Evolutionary conservation across 2,329 filamentous ascomycete genomes (phyloP).

Genomic region (Madurella fahalii): DNA sequence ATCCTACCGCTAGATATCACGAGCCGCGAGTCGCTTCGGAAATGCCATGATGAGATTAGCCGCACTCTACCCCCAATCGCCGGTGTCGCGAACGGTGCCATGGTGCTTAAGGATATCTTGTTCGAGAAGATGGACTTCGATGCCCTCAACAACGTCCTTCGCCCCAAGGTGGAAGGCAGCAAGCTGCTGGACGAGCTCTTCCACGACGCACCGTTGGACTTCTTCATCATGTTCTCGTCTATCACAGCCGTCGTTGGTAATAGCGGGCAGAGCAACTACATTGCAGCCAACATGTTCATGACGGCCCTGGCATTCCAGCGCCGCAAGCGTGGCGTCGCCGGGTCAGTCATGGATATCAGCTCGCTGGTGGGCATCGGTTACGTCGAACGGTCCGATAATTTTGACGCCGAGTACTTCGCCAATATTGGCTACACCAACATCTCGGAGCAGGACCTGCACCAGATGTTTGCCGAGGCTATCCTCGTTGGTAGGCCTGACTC

Average conservation of each 20-base stretch:
- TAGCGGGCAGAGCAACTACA: constrained; percentile 14
- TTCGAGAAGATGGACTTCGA: constrained; percentile 26
- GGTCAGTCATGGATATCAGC: constrained; percentile 15
- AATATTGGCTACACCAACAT: constrained; percentile 9
- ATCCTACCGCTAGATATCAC: constrained; percentile 4
- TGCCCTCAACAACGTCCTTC: constrained; percentile 20
- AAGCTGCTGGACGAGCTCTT: constrained; percentile 31
- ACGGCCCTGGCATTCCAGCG: constrained; percentile 30
- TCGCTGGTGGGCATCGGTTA: constrained; percentile 7
- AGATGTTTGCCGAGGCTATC: constrained; percentile 31
- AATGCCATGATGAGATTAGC: background rate
- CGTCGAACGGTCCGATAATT: background rate
- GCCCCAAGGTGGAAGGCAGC: constrained; percentile 34
- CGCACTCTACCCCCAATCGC: constrained; percentile 29
- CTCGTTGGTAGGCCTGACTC: constrained; percentile 19
- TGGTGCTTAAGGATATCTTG: constrained; percentile 33
- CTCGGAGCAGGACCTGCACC: constrained; percentile 31
- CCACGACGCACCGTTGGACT: constrained; percentile 30
- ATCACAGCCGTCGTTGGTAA: constrained; percentile 1
- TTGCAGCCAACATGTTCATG: constrained; percentile 35
- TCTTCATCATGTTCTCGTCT: constrained; percentile 26
- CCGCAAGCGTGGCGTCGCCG: constrained; percentile 11
- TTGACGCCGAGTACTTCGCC: background rate
- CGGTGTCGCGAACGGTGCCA: constrained; percentile 37
- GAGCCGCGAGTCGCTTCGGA: constrained; percentile 2